These are phyloP conservation scores for Mycena pura DNA, from an alignment of 768 basidiomycete species.

Conservation along the genomic window DNA sequence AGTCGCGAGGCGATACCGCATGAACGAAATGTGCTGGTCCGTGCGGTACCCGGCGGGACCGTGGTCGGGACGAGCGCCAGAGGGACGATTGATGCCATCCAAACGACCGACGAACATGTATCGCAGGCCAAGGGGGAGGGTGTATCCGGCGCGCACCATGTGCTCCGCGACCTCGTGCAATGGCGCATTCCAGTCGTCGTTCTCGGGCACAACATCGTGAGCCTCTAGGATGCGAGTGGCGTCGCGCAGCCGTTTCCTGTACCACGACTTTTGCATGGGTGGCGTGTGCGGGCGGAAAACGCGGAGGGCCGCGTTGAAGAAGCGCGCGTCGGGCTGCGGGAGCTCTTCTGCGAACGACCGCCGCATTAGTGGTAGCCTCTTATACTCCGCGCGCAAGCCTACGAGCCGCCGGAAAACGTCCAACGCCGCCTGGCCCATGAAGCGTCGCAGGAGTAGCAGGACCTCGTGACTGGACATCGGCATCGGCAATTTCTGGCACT, in stretches of 20 bases:
- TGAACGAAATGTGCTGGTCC: background rate
- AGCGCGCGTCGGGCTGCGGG: constrained; percentile 64
- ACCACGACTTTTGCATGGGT: constrained; percentile 30
- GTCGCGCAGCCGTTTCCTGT: constrained; percentile 37
- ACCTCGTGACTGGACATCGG: background rate
- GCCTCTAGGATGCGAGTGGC: constrained; percentile 36
- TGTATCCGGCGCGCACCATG: constrained; percentile 47
- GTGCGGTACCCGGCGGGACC: background rate
- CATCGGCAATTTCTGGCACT: constrained; percentile 18
- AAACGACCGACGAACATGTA: constrained; percentile 46
- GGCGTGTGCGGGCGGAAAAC: constrained; percentile 25
- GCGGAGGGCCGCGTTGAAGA: constrained; percentile 61
- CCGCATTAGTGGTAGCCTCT: background rate
- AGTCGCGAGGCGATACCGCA: constrained; percentile 9
- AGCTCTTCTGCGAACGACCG: constrained; percentile 31
- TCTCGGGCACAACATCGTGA: constrained; percentile 29
- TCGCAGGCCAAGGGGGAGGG: constrained; percentile 47
- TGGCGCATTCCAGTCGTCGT: constrained; percentile 37
- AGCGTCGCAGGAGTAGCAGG: constrained; percentile 38
- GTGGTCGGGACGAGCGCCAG: constrained; percentile 1
- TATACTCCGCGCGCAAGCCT: constrained; percentile 11
- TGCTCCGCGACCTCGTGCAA: constrained; percentile 45
- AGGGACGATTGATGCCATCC: background rate
- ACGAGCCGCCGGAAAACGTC: constrained; percentile 31
- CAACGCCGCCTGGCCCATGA: constrained; percentile 42